Base-by-base conservation (phyloP, 768 basidiomycete species). In the Lepiota venenata region DNA sequence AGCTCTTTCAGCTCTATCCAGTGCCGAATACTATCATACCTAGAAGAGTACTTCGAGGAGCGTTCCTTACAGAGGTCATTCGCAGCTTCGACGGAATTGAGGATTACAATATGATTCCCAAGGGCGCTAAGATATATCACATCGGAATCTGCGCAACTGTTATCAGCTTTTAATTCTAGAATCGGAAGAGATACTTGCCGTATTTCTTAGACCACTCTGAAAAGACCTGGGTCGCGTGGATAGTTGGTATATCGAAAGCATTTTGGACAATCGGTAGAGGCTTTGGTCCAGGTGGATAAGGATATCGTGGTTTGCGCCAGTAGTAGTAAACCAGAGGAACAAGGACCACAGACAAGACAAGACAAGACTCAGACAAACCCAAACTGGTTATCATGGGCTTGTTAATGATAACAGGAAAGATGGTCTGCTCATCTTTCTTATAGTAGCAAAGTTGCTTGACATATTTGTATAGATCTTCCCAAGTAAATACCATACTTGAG, bases 31-130 rank as follows among this genome's bases (percentile, higher is more conserved):
- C 25, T 25, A 25, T 5, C 25, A 25, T 25, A 25, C 25, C 25
- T 25, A 25, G 25, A 25, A 3, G 84, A 83, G 57, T 83, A 84
- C 43, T 79, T 82, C 16, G 66, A 60, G 18, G 77, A 80, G 8
- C 79, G 71, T 58, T 76, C 82, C 46, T 84, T 81, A 32, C 84
- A 76, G 1, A 85, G 72, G 29, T 84, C 82, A 38, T 69, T 66
- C 2, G 74, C 74, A 2, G 69, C 66, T 47, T 75, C 57, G 20
- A 71, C 61, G 1, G 75, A 71, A 60, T 81, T 81, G 4, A 69
- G 57, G 52, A 64, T 61, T 8, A 70, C 49, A 18, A 70, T 43
- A 40, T 74, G 71, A 56, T 73, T 75, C 25, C 82, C 78, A 3
- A 83, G 62, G 12, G 78, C 71, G 52, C 57, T 54, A 16, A 83